Evolutionary conservation across 768 basidiomycete species (phyloP), one percentile per base, ranked within the genome.

Genomic region (Boletus reticulatus): DNA sequence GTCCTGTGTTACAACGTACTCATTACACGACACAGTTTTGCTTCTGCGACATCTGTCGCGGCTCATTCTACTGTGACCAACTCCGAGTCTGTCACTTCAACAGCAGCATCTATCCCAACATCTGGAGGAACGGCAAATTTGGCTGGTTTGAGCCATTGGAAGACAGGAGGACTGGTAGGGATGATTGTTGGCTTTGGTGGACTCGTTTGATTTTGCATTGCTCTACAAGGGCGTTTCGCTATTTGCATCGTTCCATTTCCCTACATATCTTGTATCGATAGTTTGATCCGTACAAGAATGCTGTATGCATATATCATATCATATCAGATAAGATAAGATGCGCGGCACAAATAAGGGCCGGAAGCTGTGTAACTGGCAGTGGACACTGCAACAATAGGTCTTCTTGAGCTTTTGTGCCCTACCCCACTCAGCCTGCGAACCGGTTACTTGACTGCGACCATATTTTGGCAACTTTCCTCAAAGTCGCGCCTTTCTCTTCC

Each of bases 1-100:
- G n/a, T 16, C 9, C 13, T 11, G 14, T 9, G 22, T 50, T 43
- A n/a, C 13, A 4, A 20, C 13, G 16, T n/a, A 22, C 47, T 50
- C 34, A 67, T 24, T 1, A 16, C 20, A 17, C 37, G 50, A 43
- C 14, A 50, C 22, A 78, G 77, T 1, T 70, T 57, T 17, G 59
- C 65, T n/a, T 83, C 82, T 17, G 78, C 79, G n/a, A 76, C 81
- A 4, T 79, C 82, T 6, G 77, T 67, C 4, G 78, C 79, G 6
- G 72, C 71, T 4, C 62, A 70, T 8, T 60, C 69, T 4, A 77
- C 76, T 2, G 70, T 77, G 53, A 78, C 77, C 3, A 76, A 74
- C 0, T 73, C n/a, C n/a, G n/a, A n/a, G n/a, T n/a, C 78, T 1
- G 71, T 80, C 45, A 76, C 78, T 1, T 72, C 74, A 14, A 36